A percentile compares a stretch with the other conserved stretches of the same genome.
Evolutionary conservation across 805 yeast species (phyloP).

Genomic region (Scheffersomyces lignosus): DNA sequence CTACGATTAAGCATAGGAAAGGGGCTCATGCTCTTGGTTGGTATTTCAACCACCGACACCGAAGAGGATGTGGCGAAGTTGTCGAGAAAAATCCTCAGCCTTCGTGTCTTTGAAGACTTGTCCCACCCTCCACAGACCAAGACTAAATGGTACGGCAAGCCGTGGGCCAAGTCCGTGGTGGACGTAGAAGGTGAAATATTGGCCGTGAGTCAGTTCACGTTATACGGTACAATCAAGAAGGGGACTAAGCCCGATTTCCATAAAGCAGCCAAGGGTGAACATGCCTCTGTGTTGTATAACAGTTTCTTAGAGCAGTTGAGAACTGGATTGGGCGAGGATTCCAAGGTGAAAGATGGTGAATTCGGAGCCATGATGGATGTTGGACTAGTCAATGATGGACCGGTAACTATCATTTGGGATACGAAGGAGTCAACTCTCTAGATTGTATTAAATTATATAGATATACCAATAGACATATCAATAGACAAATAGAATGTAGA

Average conservation of each 20-base stretch:
- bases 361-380: slow-evolving; percentile 99
- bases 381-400: slow-evolving; percentile 84
- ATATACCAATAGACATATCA: neutral
- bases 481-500: neutral
- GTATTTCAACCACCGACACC: slow-evolving; percentile 79
- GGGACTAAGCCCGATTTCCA: slow-evolving; percentile 97
- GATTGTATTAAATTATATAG: slow-evolving; percentile 1
- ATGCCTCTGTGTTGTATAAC: slow-evolving; percentile 53
- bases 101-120: slow-evolving; percentile 72
- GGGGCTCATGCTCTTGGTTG: slow-evolving; percentile 82
- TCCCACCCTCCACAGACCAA: slow-evolving; percentile 45
- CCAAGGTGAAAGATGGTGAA: slow-evolving; percentile 76
- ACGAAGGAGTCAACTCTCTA: slow-evolving; percentile 43
- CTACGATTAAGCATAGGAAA: slow-evolving; percentile 49
- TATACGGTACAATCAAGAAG: slow-evolving; percentile 80
- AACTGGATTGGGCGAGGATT: slow-evolving; percentile 53
- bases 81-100: slow-evolving; percentile 61
- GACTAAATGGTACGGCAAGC: slow-evolving; percentile 51
- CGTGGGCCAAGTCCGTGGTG: slow-evolving; percentile 71
- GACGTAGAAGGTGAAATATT: slow-evolving; percentile 67
- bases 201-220: slow-evolving; percentile 90
- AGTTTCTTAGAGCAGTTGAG: slow-evolving; percentile 50
- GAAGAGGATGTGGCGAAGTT: slow-evolving; percentile 67
- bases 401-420: slow-evolving; percentile 84
- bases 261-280: slow-evolving; percentile 78